Conservation (phyloP, 495 filamentous ascomycete genomes). For the Aspergillus leporis region DNA sequence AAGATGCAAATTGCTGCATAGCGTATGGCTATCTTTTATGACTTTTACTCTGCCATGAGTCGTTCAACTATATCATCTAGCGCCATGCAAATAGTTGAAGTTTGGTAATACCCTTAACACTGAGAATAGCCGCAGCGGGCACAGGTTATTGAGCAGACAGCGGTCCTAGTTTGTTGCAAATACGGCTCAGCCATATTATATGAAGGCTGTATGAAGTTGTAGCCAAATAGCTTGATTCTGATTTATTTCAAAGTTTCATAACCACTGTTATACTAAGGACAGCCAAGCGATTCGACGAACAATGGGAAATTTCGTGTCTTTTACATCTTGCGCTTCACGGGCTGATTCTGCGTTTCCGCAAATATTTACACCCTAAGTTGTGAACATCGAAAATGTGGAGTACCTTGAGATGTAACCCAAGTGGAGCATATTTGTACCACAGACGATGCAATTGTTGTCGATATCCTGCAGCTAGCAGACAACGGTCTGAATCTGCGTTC, state of each 20-base stretch:
- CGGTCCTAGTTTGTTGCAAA: background rate
- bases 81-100: background rate
- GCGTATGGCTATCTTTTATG: slow-evolving; percentile 15
- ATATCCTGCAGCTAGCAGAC: background rate
- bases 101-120: background rate
- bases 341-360: background rate
- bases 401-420: background rate
- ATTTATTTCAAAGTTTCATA: background rate
- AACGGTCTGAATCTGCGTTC: background rate
- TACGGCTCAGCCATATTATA: background rate
- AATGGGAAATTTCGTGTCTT: background rate
- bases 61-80: slow-evolving; percentile 1
- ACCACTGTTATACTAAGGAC: background rate
- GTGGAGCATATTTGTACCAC: background rate
- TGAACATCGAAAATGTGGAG: background rate
- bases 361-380: background rate
- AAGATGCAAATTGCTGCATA: slow-evolving; percentile 66
- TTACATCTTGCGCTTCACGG: background rate
- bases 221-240: background rate
- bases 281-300: background rate
- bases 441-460: background rate
- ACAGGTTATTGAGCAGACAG: background rate
- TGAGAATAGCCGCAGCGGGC: background rate
- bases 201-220: background rate
- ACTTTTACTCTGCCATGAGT: slow-evolving; percentile 6